Base-by-base conservation (phyloP, 2,329 filamentous ascomycete species). In the Dactylellina sp. region DNA sequence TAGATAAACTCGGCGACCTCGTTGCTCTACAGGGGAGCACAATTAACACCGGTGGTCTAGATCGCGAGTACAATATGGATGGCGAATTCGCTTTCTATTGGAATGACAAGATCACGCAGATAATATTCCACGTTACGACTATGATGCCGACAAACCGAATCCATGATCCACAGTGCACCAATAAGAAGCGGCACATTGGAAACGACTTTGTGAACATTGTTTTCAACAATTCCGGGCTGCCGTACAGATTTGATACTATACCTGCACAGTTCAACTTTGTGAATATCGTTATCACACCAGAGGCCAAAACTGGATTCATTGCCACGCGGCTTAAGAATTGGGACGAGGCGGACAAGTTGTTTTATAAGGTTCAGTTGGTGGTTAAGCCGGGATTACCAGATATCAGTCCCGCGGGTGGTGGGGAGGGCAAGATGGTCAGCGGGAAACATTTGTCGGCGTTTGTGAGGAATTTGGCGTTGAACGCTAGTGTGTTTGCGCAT, bases 181-280 rank as follows among this genome's bases (percentile, higher is more conserved):
- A 88, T 80, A 99, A 99, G 84, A 99, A 99, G 82, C 86, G 89
- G 1, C 96, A 98, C 79, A 95, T 98, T 74, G 95, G 95, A 68
- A 99, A 99, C 79, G 95, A 98, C 81, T 96, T 92, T 80, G 95
- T 99, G 80, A 98, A 97, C 80, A 96, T 99, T 77, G 90, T 99
- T 68, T 99, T 96, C 85, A 99, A 99, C 80, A 92, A 96, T 79
- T 97, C 93, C 1, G 94, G 95, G n/a, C 81, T 89, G 52, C 90
- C 91, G 0, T 98, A 97, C 83, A 86, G 87, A 61, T 96, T 97
- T 80, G 88, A 97, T 80, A 97, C 92, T 0, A 96, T 99, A 78
- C 92, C 92, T 0, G 96, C 93, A 0, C 91, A 94, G 66, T 97
- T 99, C 84, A 98, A 97, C 80, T 97, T 91, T 79, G 93, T 99